Conservation (phyloP, 2,329 filamentous ascomycete genomes). For the Remersonia thermophila region DNA sequence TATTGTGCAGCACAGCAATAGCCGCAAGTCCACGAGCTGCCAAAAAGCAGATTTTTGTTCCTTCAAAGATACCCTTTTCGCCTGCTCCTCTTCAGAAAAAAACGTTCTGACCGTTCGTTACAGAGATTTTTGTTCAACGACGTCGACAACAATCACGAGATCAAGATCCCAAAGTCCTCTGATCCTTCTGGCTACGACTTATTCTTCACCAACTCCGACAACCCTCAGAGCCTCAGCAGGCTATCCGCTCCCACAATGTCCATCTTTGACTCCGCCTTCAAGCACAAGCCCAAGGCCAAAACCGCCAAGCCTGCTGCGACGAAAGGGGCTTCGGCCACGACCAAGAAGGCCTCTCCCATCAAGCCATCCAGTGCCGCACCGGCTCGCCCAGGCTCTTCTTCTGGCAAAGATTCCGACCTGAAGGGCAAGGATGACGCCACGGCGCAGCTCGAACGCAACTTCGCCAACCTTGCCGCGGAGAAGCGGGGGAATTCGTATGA, state of each 20-base stretch:
- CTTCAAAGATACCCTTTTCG: too few relatives aligned
- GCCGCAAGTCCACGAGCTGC: conserved; percentile 1
- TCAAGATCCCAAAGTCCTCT: conserved; percentile 24
- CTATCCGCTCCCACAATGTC: conserved; percentile 39
- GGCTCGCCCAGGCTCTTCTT: conserved; percentile 4
- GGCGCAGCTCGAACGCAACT: conserved; percentile 34
- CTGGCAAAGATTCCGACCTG: conserved; percentile 5
- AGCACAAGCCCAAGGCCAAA: conserved; percentile 19
- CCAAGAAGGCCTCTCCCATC: conserved; percentile 8
- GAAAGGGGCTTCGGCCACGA: conserved; percentile 15
- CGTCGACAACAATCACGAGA: conserved; percentile 26
- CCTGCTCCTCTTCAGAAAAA: too few relatives aligned
- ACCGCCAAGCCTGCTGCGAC: conserved; percentile 20
- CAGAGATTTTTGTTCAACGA: conserved; percentile 45
- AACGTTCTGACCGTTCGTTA: neutral
- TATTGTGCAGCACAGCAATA: conserved; percentile 9
- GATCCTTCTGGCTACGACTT: conserved; percentile 42
- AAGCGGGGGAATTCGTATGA: conserved; percentile 35
- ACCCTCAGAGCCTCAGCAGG: conserved; percentile 33
- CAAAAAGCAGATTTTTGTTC: too few relatives aligned
- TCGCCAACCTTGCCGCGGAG: conserved; percentile 31
- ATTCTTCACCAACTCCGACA: conserved; percentile 41
- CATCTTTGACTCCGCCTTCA: conserved; percentile 34
- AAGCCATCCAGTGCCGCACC: conserved; percentile 2
- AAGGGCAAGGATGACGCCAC: conserved; percentile 20